Percentiles rank a stretch among this genome's conserved stretches.
Evolutionary conservation across 228 moss, liverwort and hornwort genomes (phyloP).

Genomic region (Sphagnum fallax): DNA sequence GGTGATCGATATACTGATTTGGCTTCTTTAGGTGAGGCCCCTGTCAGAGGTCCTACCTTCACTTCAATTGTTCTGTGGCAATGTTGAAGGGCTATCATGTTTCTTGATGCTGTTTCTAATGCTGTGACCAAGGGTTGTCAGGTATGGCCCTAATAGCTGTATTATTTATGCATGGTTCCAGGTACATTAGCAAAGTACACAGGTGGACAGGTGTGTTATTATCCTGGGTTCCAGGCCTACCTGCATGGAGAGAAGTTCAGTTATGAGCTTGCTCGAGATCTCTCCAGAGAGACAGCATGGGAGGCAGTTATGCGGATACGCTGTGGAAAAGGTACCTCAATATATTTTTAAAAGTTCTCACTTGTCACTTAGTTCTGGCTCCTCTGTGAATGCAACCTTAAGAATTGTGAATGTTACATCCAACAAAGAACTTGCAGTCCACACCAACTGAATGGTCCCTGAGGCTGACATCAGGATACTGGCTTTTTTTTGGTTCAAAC

Average conservation of each 20-base stretch:
- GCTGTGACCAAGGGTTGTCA: too few species aligned
- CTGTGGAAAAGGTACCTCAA: constrained; percentile 86
- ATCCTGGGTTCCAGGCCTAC: constrained; percentile 69
- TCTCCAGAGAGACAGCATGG: constrained; percentile 96
- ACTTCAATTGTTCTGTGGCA: background rate
- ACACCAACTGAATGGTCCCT: too few species aligned
- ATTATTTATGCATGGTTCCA: constrained; percentile 12
- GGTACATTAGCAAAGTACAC: constrained; percentile 85
- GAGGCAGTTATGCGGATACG: constrained; percentile 97
- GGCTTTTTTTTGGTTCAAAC: too few species aligned
- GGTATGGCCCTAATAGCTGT: background rate
- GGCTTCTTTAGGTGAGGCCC: constrained; percentile 72
- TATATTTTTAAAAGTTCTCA: background rate
- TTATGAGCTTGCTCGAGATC: constrained; percentile 86
- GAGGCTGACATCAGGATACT: too few species aligned
- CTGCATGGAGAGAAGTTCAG: constrained; percentile 77
- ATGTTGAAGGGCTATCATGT: background rate
- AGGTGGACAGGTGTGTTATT: constrained; percentile 82
- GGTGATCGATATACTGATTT: constrained; percentile 84
- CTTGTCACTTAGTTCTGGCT: too few species aligned
- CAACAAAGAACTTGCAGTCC: too few species aligned
- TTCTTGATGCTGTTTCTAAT: background rate
- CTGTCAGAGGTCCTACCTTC: background rate
- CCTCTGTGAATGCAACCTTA: too few species aligned
- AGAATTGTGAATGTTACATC: too few species aligned